Percentiles rank a stretch among this genome's conserved stretches.
phyloP scores from a whole-genome alignment of 257 asterid species.

The Solanum tarapatanum region DNA sequence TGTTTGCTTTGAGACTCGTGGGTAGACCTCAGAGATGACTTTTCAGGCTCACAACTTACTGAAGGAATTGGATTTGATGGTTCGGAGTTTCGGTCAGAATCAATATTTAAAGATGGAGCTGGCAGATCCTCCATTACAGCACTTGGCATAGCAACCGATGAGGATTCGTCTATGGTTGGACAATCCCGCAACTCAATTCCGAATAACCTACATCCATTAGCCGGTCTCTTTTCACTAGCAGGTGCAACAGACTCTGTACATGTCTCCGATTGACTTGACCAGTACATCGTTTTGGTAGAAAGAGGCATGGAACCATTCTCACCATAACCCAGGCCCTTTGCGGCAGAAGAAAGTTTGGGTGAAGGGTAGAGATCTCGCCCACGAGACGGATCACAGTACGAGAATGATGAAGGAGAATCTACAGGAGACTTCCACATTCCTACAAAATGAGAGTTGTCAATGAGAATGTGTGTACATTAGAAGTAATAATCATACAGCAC shows the following conservation, averaged over 20 bases:
- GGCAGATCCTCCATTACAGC: constrained; percentile 41
- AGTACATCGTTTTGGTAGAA: constrained; percentile 24
- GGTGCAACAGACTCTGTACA: constrained; percentile 42
- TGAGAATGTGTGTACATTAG: neutral
- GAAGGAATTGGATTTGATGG: constrained; percentile 61
- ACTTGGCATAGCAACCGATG: constrained; percentile 26
- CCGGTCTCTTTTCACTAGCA: constrained; percentile 55
- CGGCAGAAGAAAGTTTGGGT: constrained; percentile 38
- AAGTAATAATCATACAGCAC: neutral
- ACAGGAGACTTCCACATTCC: constrained; percentile 63
- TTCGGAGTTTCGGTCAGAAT: constrained; percentile 49
- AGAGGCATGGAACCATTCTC: constrained; percentile 28
- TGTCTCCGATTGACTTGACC: constrained; percentile 32
- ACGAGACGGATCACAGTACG: constrained; percentile 37
- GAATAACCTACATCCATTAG: constrained; percentile 62
- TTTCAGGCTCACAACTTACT: constrained; percentile 58
- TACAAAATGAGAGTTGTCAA: constrained; percentile 10
- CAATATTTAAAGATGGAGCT: constrained; percentile 35
- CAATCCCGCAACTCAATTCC: constrained; percentile 61
- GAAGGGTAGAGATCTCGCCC: constrained; percentile 41
- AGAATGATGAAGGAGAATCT: constrained; percentile 42
- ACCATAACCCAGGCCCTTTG: constrained; percentile 27
- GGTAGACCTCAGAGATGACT: constrained; percentile 60
- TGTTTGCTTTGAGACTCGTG: constrained; percentile 57
- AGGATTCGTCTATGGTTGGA: constrained; percentile 39